A percentile compares a stretch with the other conserved stretches of the same genome.
Conservation (phyloP, 306 rosid genomes). For the Cucumis sativus region Cucumber_9930_V3 NC_026661.2:21101501-21102000, state of each 20-base stretch:
- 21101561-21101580: background rate
- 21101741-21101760: background rate
- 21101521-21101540: background rate
- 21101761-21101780: background rate
- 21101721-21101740: slow-evolving; percentile 15
- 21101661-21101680: slow-evolving; percentile 40
- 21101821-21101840: background rate
- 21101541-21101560: background rate
- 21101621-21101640: background rate
- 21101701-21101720: slow-evolving; percentile 83
- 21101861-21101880: background rate
- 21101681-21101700: slow-evolving; percentile 69
- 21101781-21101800: background rate
- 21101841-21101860: background rate
- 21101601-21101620: background rate
- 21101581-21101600: background rate
- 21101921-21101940: background rate
- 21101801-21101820: background rate
- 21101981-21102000: slow-evolving; percentile 88
- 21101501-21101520: background rate
- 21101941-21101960: background rate
- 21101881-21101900: background rate
- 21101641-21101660: slow-evolving; percentile 21
- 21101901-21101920: no score
- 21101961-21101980: background rate